Percentiles rank a stretch among this genome's conserved stretches.
phyloP scores from a whole-genome alignment of 352 stramenopile genomes.

The Globisporangium nunn region DNA sequence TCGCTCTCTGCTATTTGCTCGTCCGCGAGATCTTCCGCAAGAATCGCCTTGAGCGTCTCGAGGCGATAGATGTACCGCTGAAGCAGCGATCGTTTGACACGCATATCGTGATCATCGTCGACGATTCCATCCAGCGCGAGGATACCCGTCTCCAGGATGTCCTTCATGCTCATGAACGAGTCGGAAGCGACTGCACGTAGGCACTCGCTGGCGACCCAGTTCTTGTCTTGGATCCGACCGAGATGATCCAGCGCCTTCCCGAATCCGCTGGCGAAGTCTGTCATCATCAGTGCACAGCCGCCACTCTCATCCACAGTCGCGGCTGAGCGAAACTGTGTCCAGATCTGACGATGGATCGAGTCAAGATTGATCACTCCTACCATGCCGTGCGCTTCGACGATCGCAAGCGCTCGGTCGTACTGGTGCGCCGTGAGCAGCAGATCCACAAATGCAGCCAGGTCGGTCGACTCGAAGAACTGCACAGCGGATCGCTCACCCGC shows the following conservation, averaged over 20 bases:
- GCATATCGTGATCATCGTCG: constrained; percentile 2
- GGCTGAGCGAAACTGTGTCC: constrained; percentile 27
- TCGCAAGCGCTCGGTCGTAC: constrained; percentile 33
- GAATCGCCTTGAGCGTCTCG: constrained; percentile 35
- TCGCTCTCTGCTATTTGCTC: constrained; percentile 22
- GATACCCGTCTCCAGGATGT: constrained; percentile 40
- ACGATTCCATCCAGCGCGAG: constrained; percentile 14
- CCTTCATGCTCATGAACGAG: constrained; percentile 49
- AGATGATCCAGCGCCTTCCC: constrained; percentile 36
- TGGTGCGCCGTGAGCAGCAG: constrained; percentile 23
- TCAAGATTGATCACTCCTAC: constrained; percentile 23
- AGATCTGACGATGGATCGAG: constrained; percentile 42
- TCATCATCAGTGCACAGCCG: constrained; percentile 5
- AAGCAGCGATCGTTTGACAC: constrained; percentile 14
- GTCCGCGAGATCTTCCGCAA: constrained; percentile 31
- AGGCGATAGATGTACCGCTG: constrained; percentile 36
- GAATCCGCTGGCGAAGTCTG: constrained; percentile 14
- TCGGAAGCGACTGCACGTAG: constrained; percentile 25
- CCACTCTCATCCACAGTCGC: background rate
- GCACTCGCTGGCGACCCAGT: constrained; percentile 47
- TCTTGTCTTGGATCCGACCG: constrained; percentile 28
- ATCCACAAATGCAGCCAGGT: constrained; percentile 26
- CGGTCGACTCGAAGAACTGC: constrained; percentile 16
- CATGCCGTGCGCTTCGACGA: constrained; percentile 15
- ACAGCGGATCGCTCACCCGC: constrained; percentile 10